These are phyloP conservation scores for Phytophthora rubi DNA, from an alignment of 352 stramenopile species.

Conservation along the genomic window DNA sequence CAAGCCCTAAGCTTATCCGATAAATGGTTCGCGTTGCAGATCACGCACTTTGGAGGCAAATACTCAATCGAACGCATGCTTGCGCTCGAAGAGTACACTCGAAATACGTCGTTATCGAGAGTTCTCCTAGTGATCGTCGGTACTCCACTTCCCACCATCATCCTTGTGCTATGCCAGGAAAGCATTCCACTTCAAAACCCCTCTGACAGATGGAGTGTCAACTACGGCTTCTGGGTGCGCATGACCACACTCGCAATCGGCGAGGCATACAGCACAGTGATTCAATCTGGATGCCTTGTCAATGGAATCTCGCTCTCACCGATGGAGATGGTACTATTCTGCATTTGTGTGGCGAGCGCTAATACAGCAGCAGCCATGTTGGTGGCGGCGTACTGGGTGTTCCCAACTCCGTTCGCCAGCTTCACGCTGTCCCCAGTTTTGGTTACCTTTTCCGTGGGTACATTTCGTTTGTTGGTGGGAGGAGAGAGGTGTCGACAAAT, in stretches of 20 bases:
- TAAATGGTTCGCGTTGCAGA: conserved; percentile 6
- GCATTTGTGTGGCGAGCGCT: not conserved
- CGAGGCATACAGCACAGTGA: not conserved
- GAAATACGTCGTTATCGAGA: not conserved
- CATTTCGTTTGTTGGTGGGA: not conserved
- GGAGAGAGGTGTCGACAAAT: conserved; percentile 2
- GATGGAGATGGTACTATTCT: not conserved
- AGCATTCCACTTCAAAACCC: conserved; percentile 16
- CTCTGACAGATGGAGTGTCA: conserved; percentile 2
- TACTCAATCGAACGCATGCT: conserved; percentile 11
- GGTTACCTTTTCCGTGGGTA: not conserved
- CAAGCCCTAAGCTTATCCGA: not conserved
- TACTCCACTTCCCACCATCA: conserved; percentile 11
- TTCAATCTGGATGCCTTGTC: conserved; percentile 1
- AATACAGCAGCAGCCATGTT: conserved; percentile 1
- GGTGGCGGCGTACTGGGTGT: conserved; percentile 6
- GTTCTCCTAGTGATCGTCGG: conserved; percentile 5
- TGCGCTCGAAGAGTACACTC: conserved; percentile 12
- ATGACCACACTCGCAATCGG: conserved; percentile 2
- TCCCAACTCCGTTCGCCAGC: conserved; percentile 12
- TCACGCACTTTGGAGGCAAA: conserved; percentile 16
- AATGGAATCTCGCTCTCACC: conserved; percentile 3
- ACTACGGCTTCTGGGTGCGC: conserved; percentile 16
- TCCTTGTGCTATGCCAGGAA: conserved; percentile 5
- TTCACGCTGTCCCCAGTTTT: conserved; percentile 6